Evolutionary conservation across 2,329 filamentous ascomycete genomes (phyloP).

Genomic region (Penicillium sp.): DNA sequence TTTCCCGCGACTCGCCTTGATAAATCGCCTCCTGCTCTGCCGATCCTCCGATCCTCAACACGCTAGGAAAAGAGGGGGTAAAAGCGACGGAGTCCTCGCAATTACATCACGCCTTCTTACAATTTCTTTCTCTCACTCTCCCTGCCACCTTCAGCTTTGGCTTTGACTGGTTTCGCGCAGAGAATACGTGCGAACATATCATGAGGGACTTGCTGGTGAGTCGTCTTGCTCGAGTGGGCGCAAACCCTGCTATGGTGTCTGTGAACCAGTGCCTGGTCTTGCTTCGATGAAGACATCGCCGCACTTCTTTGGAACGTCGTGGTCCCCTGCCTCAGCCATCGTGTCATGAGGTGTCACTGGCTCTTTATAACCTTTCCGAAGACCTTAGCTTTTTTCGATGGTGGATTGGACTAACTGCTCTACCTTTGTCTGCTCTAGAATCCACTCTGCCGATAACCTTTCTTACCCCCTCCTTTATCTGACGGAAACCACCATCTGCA

Average conservation of each 20-base stretch:
- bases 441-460: slow-evolving; percentile 18
- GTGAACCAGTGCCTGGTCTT: slow-evolving; percentile 19
- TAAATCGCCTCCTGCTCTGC: slow-evolving; percentile 21
- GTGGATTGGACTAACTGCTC: slow-evolving; percentile 18
- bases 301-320: slow-evolving; percentile 21
- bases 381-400: slow-evolving; percentile 10
- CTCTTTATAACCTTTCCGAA: slow-evolving; percentile 17
- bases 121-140: not conserved
- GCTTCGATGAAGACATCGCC: slow-evolving; percentile 21
- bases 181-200: slow-evolving; percentile 14
- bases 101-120: not conserved
- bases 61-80: slow-evolving; percentile 24
- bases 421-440: slow-evolving; percentile 20
- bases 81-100: slow-evolving; percentile 12
- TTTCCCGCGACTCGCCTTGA: slow-evolving; percentile 6
- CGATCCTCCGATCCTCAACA: slow-evolving; percentile 23
- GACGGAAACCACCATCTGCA: not conserved
- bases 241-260: slow-evolving; percentile 21
- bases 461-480: not conserved
- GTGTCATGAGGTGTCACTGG: slow-evolving; percentile 24
- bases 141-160: not conserved
- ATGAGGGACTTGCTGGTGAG: slow-evolving; percentile 27
- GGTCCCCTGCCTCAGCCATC: slow-evolving; percentile 28
- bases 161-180: not conserved
- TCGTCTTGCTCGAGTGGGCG: slow-evolving; percentile 6